A percentile compares a stretch with the other conserved stretches of the same genome.
These are phyloP conservation scores for Xylariales sp. DNA, from an alignment of 2,329 filamentous ascomycete species.

Conservation along the genomic window DNA sequence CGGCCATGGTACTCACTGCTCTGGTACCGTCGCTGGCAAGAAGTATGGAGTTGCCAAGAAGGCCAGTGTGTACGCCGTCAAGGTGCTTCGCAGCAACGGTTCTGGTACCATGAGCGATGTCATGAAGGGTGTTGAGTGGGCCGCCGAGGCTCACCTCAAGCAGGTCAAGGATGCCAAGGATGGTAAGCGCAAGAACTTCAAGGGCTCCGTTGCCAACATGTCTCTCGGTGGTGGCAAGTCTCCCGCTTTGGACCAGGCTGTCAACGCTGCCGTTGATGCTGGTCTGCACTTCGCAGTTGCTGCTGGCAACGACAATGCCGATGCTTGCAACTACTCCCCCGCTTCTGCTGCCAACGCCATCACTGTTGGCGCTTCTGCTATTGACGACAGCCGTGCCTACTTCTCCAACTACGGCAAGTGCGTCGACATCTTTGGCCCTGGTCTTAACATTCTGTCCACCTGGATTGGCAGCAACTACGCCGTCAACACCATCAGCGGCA, in stretches of 20 bases:
- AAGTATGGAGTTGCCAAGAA: slow-evolving; percentile 99
- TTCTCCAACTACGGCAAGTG: slow-evolving; percentile 99
- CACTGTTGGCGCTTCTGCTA: slow-evolving; percentile 91
- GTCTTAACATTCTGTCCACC: slow-evolving; percentile 94
- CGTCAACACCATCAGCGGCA: slow-evolving; percentile 98
- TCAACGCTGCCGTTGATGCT: slow-evolving; percentile 87
- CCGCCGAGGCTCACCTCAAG: slow-evolving; percentile 73
- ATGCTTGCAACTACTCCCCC: slow-evolving; percentile 99
- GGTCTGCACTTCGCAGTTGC: slow-evolving; percentile 98
- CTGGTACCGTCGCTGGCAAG: slow-evolving; percentile 94
- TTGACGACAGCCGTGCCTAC: slow-evolving; percentile 94
- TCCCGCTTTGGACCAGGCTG: slow-evolving; percentile 80
- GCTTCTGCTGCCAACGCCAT: slow-evolving; percentile 88
- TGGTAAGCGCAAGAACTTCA: slow-evolving; percentile 93
- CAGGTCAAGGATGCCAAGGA: slow-evolving; percentile 75
- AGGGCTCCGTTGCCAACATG: slow-evolving; percentile 99
- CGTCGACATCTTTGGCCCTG: slow-evolving; percentile 98
- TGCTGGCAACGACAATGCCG: slow-evolving; percentile 96
- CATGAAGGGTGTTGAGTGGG: slow-evolving; percentile 96
- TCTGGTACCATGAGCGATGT: slow-evolving; percentile 99
- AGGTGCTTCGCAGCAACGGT: slow-evolving; percentile 95
- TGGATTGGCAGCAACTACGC: slow-evolving; percentile 97
- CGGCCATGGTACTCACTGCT: slow-evolving; percentile 98
- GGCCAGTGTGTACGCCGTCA: slow-evolving; percentile 93
- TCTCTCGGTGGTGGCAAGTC: slow-evolving; percentile 98